Base-by-base conservation (phyloP, 352 stramenopile genomes). In the Pythium pyrilobum region DNA sequence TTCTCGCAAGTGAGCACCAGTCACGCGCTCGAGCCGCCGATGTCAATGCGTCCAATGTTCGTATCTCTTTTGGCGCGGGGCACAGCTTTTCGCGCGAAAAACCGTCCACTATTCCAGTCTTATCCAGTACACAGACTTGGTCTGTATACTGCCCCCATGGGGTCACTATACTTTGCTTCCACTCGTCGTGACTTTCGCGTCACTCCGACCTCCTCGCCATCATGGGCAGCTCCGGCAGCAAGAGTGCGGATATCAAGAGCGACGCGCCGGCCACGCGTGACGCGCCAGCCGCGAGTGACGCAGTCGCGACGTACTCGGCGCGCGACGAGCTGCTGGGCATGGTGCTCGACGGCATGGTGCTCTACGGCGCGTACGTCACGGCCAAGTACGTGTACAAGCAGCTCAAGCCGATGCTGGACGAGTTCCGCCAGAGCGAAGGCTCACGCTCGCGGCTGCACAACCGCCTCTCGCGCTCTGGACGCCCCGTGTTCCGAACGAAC, bases 331-430 rank as follows among this genome's bases (percentile, higher is more conserved):
- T 84, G 36, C 63, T 92, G 28, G 77, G 82, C 28, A 78, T 92
- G 52, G 59, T 90, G 38, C 64, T 95, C 24, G 84, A 92, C 47
- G 75, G 72, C 1, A 52, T 95, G 36, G 71, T 95, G 56, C 76
- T 95, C 37, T 93, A 91, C 62, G 79, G 80, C 54, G 85, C 87
- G 60, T 92, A 81, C 62, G 69, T 91, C 43, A 76, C 79, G 31
- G 80, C 77, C 59, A 91, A 92, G 56, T 95, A 88, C 58, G 13
- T 93, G 8, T 89, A 87, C 68, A 92, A 93, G 77, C 75, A 77
- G 46, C 49, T 92, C 31, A 91, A 90, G 57, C 85, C 81, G 31
- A 89, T 91, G 76, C 68, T 95, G 44, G 85, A 93, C 55, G 85
- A 95, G 44, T 85, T 85, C 56, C 68, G 56, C 13, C 66, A 84